Evolutionary conservation across 352 stramenopile genomes (phyloP).

Genomic region (Plasmopara muralis): DNA sequence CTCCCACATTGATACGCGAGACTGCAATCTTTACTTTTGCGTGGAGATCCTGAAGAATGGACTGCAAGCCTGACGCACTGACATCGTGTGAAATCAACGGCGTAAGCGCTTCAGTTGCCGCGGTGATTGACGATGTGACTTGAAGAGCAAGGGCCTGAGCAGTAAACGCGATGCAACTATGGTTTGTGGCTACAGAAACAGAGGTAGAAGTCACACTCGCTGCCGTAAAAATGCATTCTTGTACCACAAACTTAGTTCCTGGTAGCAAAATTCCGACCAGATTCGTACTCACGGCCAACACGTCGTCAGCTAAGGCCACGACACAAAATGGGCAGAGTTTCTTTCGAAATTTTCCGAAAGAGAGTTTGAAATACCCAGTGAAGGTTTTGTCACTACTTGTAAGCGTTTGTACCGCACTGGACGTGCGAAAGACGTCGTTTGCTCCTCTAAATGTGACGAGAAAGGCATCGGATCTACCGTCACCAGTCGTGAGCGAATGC

Average conservation of each 20-base stretch:
- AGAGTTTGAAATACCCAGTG: slow-evolving; percentile 62
- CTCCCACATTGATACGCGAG: slow-evolving; percentile 17
- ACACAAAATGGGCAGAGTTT: slow-evolving; percentile 56
- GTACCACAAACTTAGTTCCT: slow-evolving; percentile 55
- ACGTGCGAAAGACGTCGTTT: slow-evolving; percentile 73
- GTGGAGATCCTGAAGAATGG: slow-evolving; percentile 60
- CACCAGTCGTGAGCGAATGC: slow-evolving; percentile 61
- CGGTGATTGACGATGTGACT: slow-evolving; percentile 13
- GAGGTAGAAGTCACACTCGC: slow-evolving; percentile 29
- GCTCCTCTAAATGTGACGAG: slow-evolving; percentile 72
- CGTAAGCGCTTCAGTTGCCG: slow-evolving; percentile 36
- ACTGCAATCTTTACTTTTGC: slow-evolving; percentile 38
- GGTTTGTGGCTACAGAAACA: slow-evolving; percentile 46
- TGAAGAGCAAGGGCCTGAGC: slow-evolving; percentile 39
- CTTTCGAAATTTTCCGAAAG: slow-evolving; percentile 52
- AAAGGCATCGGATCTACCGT: slow-evolving; percentile 89
- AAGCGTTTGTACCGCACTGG: slow-evolving; percentile 83
- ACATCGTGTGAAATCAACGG: slow-evolving; percentile 57
- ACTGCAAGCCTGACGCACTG: slow-evolving; percentile 44
- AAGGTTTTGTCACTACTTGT: slow-evolving; percentile 20
- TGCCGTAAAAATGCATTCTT: slow-evolving; percentile 67
- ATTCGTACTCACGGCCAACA: slow-evolving; percentile 56
- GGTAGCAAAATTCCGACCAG: slow-evolving; percentile 50
- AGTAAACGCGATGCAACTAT: slow-evolving; percentile 52
- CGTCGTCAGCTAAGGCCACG: slow-evolving; percentile 31